Percentiles rank a stretch among this genome's conserved stretches.
Conservation (phyloP, 495 filamentous ascomycete species). For the Hypoxylon fragiforme region DNA sequence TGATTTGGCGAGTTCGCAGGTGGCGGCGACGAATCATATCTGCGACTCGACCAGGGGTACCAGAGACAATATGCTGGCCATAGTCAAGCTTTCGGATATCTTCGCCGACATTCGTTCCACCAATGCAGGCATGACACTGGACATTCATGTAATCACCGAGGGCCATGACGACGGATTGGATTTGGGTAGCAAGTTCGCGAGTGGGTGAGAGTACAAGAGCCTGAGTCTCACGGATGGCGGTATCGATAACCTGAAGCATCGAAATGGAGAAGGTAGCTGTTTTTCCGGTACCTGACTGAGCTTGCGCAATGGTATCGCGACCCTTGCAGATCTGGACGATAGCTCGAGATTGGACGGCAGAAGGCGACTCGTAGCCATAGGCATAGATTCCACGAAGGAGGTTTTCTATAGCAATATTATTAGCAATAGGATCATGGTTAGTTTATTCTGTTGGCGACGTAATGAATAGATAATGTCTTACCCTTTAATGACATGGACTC, state of each 20-base stretch:
- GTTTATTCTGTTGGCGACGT: too few relatives aligned
- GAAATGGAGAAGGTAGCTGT: conserved; percentile 98
- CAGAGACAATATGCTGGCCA: conserved; percentile 94
- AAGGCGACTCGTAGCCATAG: conserved; percentile 97
- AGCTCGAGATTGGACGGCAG: conserved; percentile 93
- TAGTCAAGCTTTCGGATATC: conserved; percentile 97
- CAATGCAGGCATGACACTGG: conserved; percentile 98
- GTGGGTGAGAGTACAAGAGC: conserved; percentile 97
- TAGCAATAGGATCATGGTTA: conserved; percentile 4
- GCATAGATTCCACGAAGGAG: conserved; percentile 97
- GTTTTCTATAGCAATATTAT: conserved; percentile 64
- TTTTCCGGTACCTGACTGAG: conserved; percentile 99
- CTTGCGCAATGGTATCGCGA: conserved; percentile 96
- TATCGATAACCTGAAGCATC: conserved; percentile 92
- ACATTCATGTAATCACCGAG: conserved; percentile 99
- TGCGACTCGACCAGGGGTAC: conserved; percentile 91
- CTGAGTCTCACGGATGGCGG: conserved; percentile 81
- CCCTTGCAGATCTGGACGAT: conserved; percentile 99
- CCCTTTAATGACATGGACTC: conserved; percentile 70
- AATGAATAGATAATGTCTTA: conserved; percentile 16
- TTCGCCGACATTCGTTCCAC: conserved; percentile 94
- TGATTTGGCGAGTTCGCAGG: conserved; percentile 91
- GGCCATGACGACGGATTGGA: conserved; percentile 95
- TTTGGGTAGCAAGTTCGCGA: conserved; percentile 96
- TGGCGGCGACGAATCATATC: conserved; percentile 99